These are phyloP conservation scores for Neopestalotiopsis sp. DNA, from an alignment of 2,329 filamentous ascomycete genomes.

Conservation along the genomic window DNA sequence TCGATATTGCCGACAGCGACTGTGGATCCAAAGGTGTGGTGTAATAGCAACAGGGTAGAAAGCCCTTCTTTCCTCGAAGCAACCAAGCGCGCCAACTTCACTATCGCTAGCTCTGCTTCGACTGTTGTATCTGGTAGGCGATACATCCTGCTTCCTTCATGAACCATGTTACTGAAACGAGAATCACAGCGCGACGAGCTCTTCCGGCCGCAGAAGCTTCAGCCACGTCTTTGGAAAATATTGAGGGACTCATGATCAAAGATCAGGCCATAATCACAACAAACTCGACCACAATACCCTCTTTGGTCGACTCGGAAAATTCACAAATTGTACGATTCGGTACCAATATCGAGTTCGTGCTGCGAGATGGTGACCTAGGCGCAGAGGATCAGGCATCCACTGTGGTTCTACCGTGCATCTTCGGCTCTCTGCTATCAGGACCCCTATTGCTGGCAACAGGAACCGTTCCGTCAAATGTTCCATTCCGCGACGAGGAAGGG, in stretches of 20 bases:
- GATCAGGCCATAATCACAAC: background rate
- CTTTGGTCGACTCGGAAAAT: background rate
- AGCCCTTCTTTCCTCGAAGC: slow-evolving; percentile 13
- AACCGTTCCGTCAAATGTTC: slow-evolving; percentile 22
- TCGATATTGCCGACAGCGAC: slow-evolving; percentile 31
- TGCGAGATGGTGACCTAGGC: background rate
- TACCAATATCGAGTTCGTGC: background rate
- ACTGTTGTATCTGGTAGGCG: background rate
- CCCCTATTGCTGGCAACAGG: slow-evolving; percentile 21
- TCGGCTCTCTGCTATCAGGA: slow-evolving; percentile 28
- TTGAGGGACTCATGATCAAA: background rate
- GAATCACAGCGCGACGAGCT: background rate
- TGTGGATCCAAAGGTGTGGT: slow-evolving; percentile 26
- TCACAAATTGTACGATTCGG: background rate
- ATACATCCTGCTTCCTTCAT: too few relatives aligned
- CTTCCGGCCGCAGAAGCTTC: background rate
- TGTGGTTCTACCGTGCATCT: slow-evolving; percentile 29
- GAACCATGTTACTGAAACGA: too few relatives aligned
- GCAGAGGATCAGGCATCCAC: slow-evolving; percentile 7
- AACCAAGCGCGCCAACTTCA: background rate
- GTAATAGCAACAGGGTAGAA: slow-evolving; percentile 16
- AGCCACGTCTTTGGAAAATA: background rate
- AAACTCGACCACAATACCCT: background rate
- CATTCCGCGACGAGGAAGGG: slow-evolving; percentile 23
- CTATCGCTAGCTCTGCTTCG: background rate